phyloP scores from a whole-genome alignment of 2,329 filamentous ascomycete species.

The Aureobasidium sp. region DNA sequence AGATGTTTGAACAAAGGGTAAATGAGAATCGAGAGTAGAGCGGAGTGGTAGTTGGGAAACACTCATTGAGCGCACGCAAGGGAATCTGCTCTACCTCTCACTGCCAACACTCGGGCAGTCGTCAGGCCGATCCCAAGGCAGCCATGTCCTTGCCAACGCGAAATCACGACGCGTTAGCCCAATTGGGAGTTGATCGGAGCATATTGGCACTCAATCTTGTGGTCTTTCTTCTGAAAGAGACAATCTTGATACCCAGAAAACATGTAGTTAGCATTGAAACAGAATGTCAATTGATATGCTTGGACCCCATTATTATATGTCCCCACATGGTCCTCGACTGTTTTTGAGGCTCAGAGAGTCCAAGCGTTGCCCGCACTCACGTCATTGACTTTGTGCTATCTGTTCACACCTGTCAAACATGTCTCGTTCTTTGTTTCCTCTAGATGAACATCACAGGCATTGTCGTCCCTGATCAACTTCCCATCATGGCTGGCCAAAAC shows the following conservation, averaged over 20 bases:
- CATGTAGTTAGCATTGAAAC: too few species aligned
- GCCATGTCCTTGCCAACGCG: neutral
- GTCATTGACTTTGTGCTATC: conserved; percentile 1
- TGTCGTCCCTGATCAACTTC: neutral
- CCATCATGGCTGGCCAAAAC: conserved; percentile 12
- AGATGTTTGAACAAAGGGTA: neutral
- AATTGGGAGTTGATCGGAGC: neutral
- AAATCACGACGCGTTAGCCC: neutral
- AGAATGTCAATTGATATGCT: neutral
- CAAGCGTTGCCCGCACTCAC: neutral
- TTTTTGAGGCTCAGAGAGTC: neutral
- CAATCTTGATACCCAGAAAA: neutral
- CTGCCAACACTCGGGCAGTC: neutral
- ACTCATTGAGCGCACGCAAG: neutral
- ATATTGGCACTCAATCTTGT: neutral
- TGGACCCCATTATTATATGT: neutral
- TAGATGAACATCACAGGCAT: neutral
- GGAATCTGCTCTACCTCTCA: neutral
- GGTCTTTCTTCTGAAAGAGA: neutral
- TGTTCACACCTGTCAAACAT: neutral
- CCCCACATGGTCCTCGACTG: neutral
- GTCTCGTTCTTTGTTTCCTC: neutral
- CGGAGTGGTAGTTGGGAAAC: neutral
- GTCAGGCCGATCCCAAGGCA: neutral
- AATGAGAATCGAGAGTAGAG: neutral